Evolutionary conservation across 768 basidiomycete genomes (phyloP).

Genomic region (Tricholomella constricta): DNA sequence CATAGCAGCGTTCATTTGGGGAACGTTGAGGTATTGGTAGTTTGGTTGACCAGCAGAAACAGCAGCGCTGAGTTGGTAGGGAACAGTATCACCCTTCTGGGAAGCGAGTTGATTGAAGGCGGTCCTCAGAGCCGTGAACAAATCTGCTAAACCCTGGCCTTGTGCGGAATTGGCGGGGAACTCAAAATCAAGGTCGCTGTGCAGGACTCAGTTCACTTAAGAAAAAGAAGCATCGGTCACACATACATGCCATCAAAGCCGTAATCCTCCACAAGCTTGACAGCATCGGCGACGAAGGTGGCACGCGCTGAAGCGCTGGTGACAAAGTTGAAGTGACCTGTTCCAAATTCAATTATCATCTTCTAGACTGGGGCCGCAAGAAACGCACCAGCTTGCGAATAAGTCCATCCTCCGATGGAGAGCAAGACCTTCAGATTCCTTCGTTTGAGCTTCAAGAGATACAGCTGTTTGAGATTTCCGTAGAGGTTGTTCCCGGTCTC

Average conservation of each 20-base stretch:
- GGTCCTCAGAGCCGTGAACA: constrained; percentile 61
- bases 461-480: constrained; percentile 77
- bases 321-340: constrained; percentile 69
- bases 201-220: constrained; percentile 2
- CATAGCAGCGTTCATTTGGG: constrained; percentile 66
- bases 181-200: constrained; percentile 77
- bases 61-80: constrained; percentile 65
- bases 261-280: constrained; percentile 69
- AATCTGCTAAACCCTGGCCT: constrained; percentile 67
- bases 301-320: constrained; percentile 49
- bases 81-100: constrained; percentile 59
- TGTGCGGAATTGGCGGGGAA: constrained; percentile 61
- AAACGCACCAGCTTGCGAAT: constrained; percentile 54
- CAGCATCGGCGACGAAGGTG: constrained; percentile 61
- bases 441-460: constrained; percentile 60
- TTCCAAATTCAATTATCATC: neutral
- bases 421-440: constrained; percentile 55
- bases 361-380: neutral
- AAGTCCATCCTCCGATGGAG: constrained; percentile 67
- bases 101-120: constrained; percentile 61
- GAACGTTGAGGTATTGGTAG: constrained; percentile 57
- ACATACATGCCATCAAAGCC: constrained; percentile 79
- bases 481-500: constrained; percentile 80
- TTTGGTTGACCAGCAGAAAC: constrained; percentile 64
- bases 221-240: neutral